Evolutionary conservation across 352 stramenopile genomes (phyloP), one percentile per base, ranked within the genome.

Genomic region (Aphanomyces euteiches): DNA sequence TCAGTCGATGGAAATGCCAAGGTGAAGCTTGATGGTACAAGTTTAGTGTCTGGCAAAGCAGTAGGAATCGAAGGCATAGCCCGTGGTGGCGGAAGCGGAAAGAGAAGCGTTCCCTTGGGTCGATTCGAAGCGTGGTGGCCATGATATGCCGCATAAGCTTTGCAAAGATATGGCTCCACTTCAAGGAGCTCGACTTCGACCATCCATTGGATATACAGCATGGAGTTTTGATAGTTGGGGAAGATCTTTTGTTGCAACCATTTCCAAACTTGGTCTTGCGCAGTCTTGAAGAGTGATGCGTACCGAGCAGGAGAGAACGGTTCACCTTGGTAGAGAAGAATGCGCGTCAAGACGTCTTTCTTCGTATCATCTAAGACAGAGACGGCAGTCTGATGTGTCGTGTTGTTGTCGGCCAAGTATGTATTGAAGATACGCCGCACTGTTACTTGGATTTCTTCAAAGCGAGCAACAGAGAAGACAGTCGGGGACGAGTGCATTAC

Each of bases 131-230:
- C 10, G 56, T 41, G 45, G n/a, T 87, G 48, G 63, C 69, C 57
- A 79, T 88, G 10, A 37, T 12, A n/a, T 63, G 63, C 17, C 21
- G 57, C 39, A 47, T 65, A 56, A 58, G 73, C 7, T 61, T 72
- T 5, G 47, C 66, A n/a, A 39, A 28, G 15, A 19, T 10, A 38
- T 5, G 5, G 74, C 41, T 92, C 83, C 0, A 79, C 79, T 69
- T 89, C 82, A 6, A 92, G 70, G 66, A 89, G 81, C 56, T 90
- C 85, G 1, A 78, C 82, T 74, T 92, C 85, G 39, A 90, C 82
- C 2, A 92, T 76, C 2, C 88, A 75, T 64, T 80, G 75, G 28
- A 92, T 83, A 73, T 90, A 92, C 17, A 86, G 60, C 54, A 70
- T 77, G 2, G 85, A 90, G n/a, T 59, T 58, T 21, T 83, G 77